Evolutionary conservation across 176 grass and related monocot species (phyloP), one percentile per base, ranked within the genome.

Genomic region (Rhipidocladum racemiflorum): DNA sequence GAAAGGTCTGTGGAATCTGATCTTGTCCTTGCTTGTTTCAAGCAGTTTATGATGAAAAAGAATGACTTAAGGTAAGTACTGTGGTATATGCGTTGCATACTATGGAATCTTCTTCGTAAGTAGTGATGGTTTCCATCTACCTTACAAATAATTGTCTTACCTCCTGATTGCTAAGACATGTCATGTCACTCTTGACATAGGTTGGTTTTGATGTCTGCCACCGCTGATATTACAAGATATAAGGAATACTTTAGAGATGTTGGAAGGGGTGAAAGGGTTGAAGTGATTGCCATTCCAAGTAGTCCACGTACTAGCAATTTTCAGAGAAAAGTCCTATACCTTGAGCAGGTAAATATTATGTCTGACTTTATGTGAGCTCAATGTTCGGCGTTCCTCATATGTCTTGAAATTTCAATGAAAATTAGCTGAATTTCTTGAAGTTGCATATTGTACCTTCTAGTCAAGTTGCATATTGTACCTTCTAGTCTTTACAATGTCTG

Each of bases 1-100:
- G 94, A 97, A 81, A 83, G 94, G 78, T 97, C 91, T 0, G 94
- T 97, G 43, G 94, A 97, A 91, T 97, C 94, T 83, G 94, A 97
- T 94, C 91, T 94, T 78, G 79, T 97, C 55, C 91, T 97, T 57
- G 87, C 91, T 40, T 88, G 88, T 68, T 77, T 92, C 38, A 97
- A 90, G 67, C 94, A 89, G 66, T 94, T 94, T 87, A 85, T 94
- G 85, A 88, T 94, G 89, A 97, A 97, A 88, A 97, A 92, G 61
- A 88, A 85, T 69, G 90, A 97, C 65, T 70, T 94, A 72, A 97
- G 94, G 94, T 97, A 75, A 67, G 43, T 32, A 74, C 6, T 81
- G 7, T 21, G 5, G 23, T 86, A 85, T 35, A 14, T 80, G 72
- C 39, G 32, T 72, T n/a, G 27, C 64, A 43, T 78, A 65, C 1